Conservation (phyloP, 495 filamentous ascomycete species). For the Penicillium paradoxum region DNA sequence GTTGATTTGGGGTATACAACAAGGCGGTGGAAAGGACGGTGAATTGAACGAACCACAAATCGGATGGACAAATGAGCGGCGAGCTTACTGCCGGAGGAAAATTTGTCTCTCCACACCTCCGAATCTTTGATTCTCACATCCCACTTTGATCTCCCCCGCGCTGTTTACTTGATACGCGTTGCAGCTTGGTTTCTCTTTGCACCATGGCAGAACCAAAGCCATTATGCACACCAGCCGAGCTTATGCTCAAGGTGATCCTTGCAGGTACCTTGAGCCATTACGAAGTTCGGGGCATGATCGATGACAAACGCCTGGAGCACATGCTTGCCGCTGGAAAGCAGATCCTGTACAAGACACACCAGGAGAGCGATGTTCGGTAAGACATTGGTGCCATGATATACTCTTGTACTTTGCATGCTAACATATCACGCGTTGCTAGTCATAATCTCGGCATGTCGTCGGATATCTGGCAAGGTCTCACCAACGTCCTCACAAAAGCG, state of each 20-base stretch:
- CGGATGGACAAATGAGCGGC: not conserved
- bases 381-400: conserved; percentile 10
- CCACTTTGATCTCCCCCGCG: conserved; percentile 3
- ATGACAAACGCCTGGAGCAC: conserved; percentile 46
- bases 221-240: conserved; percentile 43
- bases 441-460: conserved; percentile 51
- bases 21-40: not conserved
- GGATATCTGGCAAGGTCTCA: conserved; percentile 67
- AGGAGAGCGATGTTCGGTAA: conserved; percentile 48
- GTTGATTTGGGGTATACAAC: too few relatives aligned
- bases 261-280: conserved; percentile 47
- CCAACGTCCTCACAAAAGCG: conserved; percentile 54
- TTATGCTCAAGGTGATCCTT: conserved; percentile 46
- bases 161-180: conserved; percentile 3
- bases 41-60: not conserved
- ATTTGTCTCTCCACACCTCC: conserved; percentile 10
- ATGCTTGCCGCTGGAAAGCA: conserved; percentile 48
- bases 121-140: conserved; percentile 7
- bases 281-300: conserved; percentile 48
- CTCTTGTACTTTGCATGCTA: not conserved
- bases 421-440: conserved; percentile 11
- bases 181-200: not conserved
- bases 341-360: conserved; percentile 48
- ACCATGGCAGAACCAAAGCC: conserved; percentile 35
- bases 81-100: conserved; percentile 8